Evolutionary conservation across 2,329 filamentous ascomycete species (phyloP), one percentile per base, ranked within the genome.

Genomic region (Fusarium newnesense): DNA sequence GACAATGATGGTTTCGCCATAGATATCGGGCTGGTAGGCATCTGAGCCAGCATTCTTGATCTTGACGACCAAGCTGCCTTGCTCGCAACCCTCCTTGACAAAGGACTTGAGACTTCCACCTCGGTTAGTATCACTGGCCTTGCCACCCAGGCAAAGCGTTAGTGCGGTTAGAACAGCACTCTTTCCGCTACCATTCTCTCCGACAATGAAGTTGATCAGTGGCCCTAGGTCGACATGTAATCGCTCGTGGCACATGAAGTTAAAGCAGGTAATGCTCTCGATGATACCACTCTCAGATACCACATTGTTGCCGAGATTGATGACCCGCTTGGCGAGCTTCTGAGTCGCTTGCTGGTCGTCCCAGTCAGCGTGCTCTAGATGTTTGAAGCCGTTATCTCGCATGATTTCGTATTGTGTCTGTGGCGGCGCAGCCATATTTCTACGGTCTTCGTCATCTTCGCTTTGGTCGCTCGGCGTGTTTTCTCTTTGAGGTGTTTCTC

Each of bases 121-220:
- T 72, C 96, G 93, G 78, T 98, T 98, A 8, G 96, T 98, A 21
- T 94, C 90, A 61, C 94, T 94, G 4, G 96, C 95, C 81, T 98
- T 98, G 26, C 94, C 96, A 68, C 96, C 96, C n/a, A 99, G 87
- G 78, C 96, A 98, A 39, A 99, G 87, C 0, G 95, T 97, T 73
- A 99, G 90, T 9, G 95, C 96, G 1, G 96, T 98, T 34, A 99
- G 85, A 19, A 98, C 93, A 6, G 96, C 96, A 81, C 96, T 99
- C 85, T 99, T 99, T 40, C 96, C 96, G 80, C 96, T 98, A 37
- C 96, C 96, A 80, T 99, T 99, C 81, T 97, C 95, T 21, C 96
- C 96, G 62, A 98, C 95, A 70, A 99, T 95, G 83, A 99, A 99
- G 82, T 99, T 99, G 81, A 99, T 97, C 42, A 98, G 85, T 1